Base-by-base conservation (phyloP, 176 grass and related monocot species). In the sorghum (Sorghum bicolor) region DNA sequence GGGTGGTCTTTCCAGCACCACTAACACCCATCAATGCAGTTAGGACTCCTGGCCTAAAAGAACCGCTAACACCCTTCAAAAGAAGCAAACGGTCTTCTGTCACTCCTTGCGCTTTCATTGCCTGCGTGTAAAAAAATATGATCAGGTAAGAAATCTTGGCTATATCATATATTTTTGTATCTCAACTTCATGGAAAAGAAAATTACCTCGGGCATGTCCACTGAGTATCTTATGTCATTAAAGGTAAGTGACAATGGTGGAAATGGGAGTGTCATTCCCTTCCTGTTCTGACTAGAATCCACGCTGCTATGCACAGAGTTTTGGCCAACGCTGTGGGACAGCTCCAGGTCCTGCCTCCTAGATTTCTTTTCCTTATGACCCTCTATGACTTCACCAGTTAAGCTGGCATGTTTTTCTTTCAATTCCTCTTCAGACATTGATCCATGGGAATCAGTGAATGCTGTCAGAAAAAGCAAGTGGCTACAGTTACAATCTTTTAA, bases 1-100 rank as follows among this genome's bases (percentile, higher is more conserved):
- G 85, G 20, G 94, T 97, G 70, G 94, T 97, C 80, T 97, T 97
- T 64, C 94, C 94, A 0, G 94, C 94, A 30, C 94, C 94, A 80
- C 94, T 94, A 53, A 94, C 89, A 76, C 94, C 94, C 94, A 97
- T 97, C 52, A 97, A 76, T 68, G 94, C 89, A 50, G 94, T 97
- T 40, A 97, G 88, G 61, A 97, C 92, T 81, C 94, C 95, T 36
- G 95, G 95, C 78, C 95, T 91, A 83, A 97, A 97, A 87, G 92
- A 92, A 81, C 95, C 92, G 69, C 90, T 92, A 37, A 97, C 86
- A 19, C 88, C 90, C 78, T 94, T 97, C 65, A 97, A 86, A 78
- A 97, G 92, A 10, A 84, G 63, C 82, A 97, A 73, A 30, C 79
- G 86, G 40, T 93, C 92, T 89, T 97, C 90, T 31, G 41, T 67